A percentile compares a stretch with the other conserved stretches of the same genome.
Evolutionary conservation across 768 basidiomycete species (phyloP).

Genomic region (Cystofilobasidium macerans): DNA sequence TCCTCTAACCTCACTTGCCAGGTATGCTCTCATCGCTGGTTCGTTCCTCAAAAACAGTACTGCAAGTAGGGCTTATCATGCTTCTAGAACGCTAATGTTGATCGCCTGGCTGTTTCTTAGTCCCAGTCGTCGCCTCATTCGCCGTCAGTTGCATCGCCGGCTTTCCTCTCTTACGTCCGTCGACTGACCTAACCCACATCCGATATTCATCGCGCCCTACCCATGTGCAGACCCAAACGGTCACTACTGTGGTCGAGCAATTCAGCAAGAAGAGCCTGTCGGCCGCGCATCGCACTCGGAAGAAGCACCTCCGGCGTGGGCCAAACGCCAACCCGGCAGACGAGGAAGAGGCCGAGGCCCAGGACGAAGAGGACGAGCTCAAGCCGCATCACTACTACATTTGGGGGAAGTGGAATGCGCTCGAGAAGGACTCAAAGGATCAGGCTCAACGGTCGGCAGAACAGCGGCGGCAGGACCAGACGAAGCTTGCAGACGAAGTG

Average conservation of each 20-base stretch:
- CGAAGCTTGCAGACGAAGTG: conserved; percentile 20
- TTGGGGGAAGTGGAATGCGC: conserved; percentile 27
- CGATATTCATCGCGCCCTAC: too few relatives aligned
- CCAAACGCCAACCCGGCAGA: conserved; percentile 24
- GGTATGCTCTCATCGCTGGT: conserved; percentile 33
- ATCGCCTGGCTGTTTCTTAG: conserved; percentile 4
- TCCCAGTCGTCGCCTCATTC: conserved; percentile 38
- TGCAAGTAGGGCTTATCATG: too few relatives aligned
- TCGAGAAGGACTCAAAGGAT: not conserved
- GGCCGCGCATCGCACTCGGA: not conserved
- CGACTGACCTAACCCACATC: not conserved
- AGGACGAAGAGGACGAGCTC: too few relatives aligned
- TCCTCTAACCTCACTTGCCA: too few relatives aligned
- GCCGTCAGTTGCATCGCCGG: conserved; percentile 15
- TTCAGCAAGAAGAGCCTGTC: not conserved
- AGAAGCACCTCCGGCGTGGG: not conserved
- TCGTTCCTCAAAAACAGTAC: too few relatives aligned
- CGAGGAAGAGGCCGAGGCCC: conserved; percentile 2
- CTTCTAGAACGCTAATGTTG: too few relatives aligned
- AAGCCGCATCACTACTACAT: too few relatives aligned
- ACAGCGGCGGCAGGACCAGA: conserved; percentile 15
- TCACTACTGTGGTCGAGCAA: conserved; percentile 29
- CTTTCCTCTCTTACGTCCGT: not conserved
- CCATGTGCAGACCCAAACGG: conserved; percentile 24
- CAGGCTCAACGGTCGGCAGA: not conserved